These are phyloP conservation scores for Rhizoclosmatium sp. DNA, from an alignment of 192 early-diverging fungal genomes.

Conservation along the genomic window DNA sequence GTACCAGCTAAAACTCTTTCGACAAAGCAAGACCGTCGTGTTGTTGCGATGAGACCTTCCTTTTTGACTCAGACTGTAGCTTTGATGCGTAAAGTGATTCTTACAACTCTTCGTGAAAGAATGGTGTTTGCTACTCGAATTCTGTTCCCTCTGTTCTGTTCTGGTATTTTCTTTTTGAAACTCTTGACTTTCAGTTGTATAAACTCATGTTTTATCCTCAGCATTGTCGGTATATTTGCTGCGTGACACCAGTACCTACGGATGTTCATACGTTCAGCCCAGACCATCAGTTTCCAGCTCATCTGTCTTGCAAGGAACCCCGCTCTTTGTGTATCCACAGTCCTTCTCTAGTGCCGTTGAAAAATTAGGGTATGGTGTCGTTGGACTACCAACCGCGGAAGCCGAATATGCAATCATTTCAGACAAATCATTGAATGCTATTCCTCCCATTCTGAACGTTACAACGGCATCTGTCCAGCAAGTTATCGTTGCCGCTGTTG, in stretches of 20 bases:
- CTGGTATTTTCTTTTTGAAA: background rate
- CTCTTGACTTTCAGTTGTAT: background rate
- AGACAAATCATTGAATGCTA: background rate
- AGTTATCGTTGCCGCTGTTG: background rate
- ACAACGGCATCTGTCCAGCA: background rate
- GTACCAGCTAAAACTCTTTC: background rate
- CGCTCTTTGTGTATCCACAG: background rate
- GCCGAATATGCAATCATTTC: background rate
- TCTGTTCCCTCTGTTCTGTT: background rate
- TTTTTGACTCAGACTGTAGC: background rate
- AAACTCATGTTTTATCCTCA: too few relatives aligned
- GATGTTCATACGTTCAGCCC: background rate
- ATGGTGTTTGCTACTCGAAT: background rate
- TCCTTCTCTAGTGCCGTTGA: background rate
- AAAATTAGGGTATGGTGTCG: background rate
- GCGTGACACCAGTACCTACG: background rate
- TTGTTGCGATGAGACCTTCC: background rate
- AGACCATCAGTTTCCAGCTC: background rate
- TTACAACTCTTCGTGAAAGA: background rate
- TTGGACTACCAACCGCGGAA: background rate
- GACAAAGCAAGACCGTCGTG: background rate
- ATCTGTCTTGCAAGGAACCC: background rate
- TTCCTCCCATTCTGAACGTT: background rate
- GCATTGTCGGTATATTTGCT: too few relatives aligned
- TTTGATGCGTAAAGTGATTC: slow-evolving; percentile 8